Base-by-base conservation (phyloP, 2,329 filamentous ascomycete genomes). In the Pseudogymnoascus sp. region DNA sequence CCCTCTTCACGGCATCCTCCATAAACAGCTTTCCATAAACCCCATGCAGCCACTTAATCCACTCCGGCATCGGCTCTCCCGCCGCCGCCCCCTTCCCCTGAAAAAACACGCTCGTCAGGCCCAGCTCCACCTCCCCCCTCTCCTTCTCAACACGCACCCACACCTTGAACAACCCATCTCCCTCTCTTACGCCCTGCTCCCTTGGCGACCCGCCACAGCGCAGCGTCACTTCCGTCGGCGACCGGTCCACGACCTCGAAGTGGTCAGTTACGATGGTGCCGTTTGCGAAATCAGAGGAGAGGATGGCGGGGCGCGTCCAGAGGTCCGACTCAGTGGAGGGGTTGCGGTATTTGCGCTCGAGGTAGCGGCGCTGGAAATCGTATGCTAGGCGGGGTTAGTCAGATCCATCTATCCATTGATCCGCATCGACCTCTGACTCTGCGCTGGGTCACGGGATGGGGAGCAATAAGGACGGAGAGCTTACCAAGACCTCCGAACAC, bases 161-260 rank as follows among this genome's bases (percentile, higher is more conserved):
- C 70, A 89, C 86, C 72, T 87, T 80, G 66, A 90, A 89, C 26
- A 90, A 75, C 0, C 88, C 88, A 69, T 90, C 88, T 1, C 81
- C 83, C 7, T 79, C 77, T 7, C 88, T 79, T 1, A 83, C 79
- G 0, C 77, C 81, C 50, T 76, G 76, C 50, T 82, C 82, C 21
- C 83, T 77, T 0, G 88, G 88, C 1, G 83, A 83, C 66, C 87
- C 88, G 15, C 88, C 88, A 67, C 84, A 88, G 21, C 88, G 83
- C 21, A 90, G 79, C 0, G 85, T 79, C 64, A 90, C 86, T 10
- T 80, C 77, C 6, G 79, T 79, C 0, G 82, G 76, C 0, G 82
- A 86, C 75, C 87, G 87, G 62, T 86, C 82, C 0, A 90, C 76
- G 0, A 90, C 86, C 72, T 90, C 85, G 70, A 90, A 90, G 73